A percentile compares a stretch with the other conserved stretches of the same genome.
Conservation (phyloP, 768 basidiomycete species). For the Tulasnella sp. region DNA sequence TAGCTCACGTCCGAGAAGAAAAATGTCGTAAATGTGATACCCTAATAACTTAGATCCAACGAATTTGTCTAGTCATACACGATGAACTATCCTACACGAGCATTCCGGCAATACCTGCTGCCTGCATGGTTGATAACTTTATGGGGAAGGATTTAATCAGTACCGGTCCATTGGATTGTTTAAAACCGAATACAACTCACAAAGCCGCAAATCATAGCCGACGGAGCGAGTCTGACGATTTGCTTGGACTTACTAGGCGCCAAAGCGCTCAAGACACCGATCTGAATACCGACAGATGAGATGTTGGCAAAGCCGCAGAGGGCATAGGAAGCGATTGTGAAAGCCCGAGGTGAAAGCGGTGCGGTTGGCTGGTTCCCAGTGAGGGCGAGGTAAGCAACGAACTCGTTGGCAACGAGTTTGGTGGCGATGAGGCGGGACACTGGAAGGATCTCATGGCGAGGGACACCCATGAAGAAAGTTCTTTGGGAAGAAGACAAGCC, state of each 20-base stretch:
- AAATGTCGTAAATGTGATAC: no score
- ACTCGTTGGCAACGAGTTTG: conserved; percentile 84
- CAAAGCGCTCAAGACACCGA: conserved; percentile 62
- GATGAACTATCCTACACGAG: not conserved
- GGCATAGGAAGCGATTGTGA: conserved; percentile 76
- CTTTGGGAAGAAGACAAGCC: not conserved
- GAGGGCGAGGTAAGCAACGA: conserved; percentile 58
- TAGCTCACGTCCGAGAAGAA: not conserved
- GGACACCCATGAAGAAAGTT: conserved; percentile 46
- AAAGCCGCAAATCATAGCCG: conserved; percentile 66
- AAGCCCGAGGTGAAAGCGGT: conserved; percentile 64
- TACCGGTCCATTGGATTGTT: not conserved
- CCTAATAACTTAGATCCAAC: no score
- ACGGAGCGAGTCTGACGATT: conserved; percentile 63
- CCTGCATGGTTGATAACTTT: conserved; percentile 41
- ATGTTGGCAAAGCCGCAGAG: conserved; percentile 90
- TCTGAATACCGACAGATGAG: conserved; percentile 78
- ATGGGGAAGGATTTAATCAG: conserved; percentile 21
- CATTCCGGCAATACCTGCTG: conserved; percentile 44
- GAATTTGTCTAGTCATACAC: no score
- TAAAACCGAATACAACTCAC: conserved; percentile 34
- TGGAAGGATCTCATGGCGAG: conserved; percentile 67
- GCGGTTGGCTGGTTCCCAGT: conserved; percentile 42
- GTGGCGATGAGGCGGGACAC: conserved; percentile 77
- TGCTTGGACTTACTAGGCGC: conserved; percentile 60